Base-by-base conservation (phyloP, 2,329 filamentous ascomycete species). In the Aspergillus oerlinghausenensis region DNA sequence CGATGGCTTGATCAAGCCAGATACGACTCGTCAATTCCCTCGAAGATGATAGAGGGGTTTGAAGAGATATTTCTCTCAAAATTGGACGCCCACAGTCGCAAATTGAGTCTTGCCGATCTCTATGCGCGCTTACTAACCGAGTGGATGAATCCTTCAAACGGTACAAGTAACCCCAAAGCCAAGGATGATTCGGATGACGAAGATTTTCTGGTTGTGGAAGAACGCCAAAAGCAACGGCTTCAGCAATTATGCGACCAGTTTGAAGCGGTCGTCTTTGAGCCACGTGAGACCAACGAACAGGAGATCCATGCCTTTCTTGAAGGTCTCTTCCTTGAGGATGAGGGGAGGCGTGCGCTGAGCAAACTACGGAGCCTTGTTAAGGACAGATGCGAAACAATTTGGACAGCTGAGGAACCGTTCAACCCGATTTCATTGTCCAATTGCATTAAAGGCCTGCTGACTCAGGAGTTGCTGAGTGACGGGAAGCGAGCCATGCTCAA, bases 401-500 rank as follows among this genome's bases (percentile, higher is more conserved):
- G 47, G 64, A 62, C 55, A 52, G 52, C 66, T 23, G 53, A 63
- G 1, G 60, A 62, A 35, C 74, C 72, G 1, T 77, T 79, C 50
- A 59, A 68, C 48, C 45, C 65, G 25, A 40, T 55, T 1, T 65
- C 66, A 0, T 61, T 78, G 38, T 65, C 63, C 2, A 67, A 65
- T 58, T 73, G 69, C 50, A 74, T 78, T 56, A 67, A 68, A 28
- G 75, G 75, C 4, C 67, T 79, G 5, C 57, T 77, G 35, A 70
- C 69, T 7, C 73, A 75, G 51, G 74, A 78, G 49, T 68, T 77
- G 40, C 69, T 79, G 21, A 75, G 72, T 40, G 75, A 79, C 40
- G 75, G 75, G 50, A 78, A 78, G 60, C 71, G 73, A 43, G 68
- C 67, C 23, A 71, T 73, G 7, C 63, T 79, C 25, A 67, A 69